These are phyloP conservation scores for Triticum timopheevii DNA, from an alignment of 176 grass and related monocot genomes.

Conservation along the genomic window DNA sequence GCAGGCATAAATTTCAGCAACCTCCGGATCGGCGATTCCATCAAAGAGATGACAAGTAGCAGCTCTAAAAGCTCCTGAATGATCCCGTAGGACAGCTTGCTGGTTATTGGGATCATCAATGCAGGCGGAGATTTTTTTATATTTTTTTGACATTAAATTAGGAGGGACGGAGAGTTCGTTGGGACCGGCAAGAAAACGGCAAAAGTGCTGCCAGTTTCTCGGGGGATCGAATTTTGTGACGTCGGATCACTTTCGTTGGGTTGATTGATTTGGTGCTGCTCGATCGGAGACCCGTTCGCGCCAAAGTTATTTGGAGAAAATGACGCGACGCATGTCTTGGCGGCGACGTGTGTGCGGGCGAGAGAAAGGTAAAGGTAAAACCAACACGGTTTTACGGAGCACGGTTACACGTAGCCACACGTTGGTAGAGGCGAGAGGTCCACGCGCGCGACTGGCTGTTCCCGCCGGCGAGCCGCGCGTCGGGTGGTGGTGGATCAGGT, in stretches of 20 bases:
- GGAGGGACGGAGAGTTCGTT: neutral
- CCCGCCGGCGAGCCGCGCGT: neutral
- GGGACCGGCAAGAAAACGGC: neutral
- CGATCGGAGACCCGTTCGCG: too few relatives aligned
- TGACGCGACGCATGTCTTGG: too few relatives aligned
- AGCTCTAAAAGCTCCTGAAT: too few relatives aligned
- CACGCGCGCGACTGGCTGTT: neutral
- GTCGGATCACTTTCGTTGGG: too few relatives aligned
- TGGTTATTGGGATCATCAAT: neutral
- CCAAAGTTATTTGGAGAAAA: too few relatives aligned
- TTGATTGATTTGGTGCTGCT: too few relatives aligned
- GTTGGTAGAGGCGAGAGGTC: neutral
- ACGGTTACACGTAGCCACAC: neutral
- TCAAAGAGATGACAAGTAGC: too few relatives aligned
- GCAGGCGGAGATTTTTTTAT: neutral
- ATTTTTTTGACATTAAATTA: neutral
- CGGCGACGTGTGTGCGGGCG: too few relatives aligned
- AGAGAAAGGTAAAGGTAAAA: too few relatives aligned
- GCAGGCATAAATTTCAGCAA: too few relatives aligned
- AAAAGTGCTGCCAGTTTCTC: neutral
- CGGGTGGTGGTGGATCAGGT: neutral
- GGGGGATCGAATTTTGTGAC: too few relatives aligned
- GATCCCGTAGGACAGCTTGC: neutral
- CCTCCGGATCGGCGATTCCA: too few relatives aligned
- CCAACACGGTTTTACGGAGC: neutral